A percentile compares a stretch with the other conserved stretches of the same genome.
phyloP scores from a whole-genome alignment of 768 basidiomycete genomes.

The Udeniomyces megalosporus region DNA sequence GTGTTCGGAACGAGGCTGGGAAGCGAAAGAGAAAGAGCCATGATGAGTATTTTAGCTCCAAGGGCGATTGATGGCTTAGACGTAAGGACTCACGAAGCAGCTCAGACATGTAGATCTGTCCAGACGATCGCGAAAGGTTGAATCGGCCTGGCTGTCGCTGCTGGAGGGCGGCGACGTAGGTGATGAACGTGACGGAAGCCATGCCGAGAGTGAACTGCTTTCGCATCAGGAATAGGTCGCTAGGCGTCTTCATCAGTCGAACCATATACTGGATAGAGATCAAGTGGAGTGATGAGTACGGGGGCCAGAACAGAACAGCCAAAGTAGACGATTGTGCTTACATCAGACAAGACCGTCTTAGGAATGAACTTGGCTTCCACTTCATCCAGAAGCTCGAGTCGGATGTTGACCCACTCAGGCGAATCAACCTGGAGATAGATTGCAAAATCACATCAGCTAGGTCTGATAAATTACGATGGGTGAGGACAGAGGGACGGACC shows the following conservation, averaged over 20 bases:
- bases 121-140: constrained; percentile 75
- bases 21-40: neutral
- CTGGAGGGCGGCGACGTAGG: constrained; percentile 66
- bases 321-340: constrained; percentile 30
- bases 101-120: constrained; percentile 83
- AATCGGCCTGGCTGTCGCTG: constrained; percentile 71
- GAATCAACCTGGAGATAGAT: constrained; percentile 2
- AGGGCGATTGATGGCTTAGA: neutral
- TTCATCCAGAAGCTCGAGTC: constrained; percentile 74
- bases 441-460: neutral
- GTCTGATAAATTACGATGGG: neutral
- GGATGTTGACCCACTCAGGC: constrained; percentile 45
- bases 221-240: constrained; percentile 87
- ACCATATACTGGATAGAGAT: constrained; percentile 68
- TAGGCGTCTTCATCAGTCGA: constrained; percentile 61
- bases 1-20: constrained; percentile 5
- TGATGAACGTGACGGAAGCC: constrained; percentile 80
- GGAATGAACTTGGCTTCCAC: constrained; percentile 74
- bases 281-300: neutral
- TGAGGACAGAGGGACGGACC: constrained; percentile 2
- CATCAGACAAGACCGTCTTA: constrained; percentile 67
- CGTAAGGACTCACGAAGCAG: constrained; percentile 50
- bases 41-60: neutral
- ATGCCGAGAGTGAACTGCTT: constrained; percentile 89
- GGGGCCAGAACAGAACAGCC: neutral